These are phyloP conservation scores for Pseudocercospora musae DNA, from an alignment of 2,329 filamentous ascomycete species.

Conservation along the genomic window DNA sequence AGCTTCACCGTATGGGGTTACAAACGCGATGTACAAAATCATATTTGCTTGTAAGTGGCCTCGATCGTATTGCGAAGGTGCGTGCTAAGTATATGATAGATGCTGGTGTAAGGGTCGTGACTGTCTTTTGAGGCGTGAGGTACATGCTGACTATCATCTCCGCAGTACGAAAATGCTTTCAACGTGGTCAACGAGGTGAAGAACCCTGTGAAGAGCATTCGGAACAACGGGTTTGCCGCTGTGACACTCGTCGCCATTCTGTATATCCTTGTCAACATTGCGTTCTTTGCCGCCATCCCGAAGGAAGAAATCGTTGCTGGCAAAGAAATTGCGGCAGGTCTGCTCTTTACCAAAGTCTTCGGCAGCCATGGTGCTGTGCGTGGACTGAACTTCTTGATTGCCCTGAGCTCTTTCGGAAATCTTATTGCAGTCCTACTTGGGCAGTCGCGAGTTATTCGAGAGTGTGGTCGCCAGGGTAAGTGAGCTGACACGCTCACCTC, in stretches of 20 bases:
- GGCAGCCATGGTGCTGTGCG: conserved; percentile 48
- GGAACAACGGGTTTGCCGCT: conserved; percentile 38
- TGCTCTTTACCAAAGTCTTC: conserved; percentile 61
- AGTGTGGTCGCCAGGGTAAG: conserved; percentile 55
- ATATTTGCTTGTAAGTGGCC: conserved; percentile 38
- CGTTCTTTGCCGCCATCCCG: conserved; percentile 57
- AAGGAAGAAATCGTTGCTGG: conserved; percentile 49
- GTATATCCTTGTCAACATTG: conserved; percentile 58
- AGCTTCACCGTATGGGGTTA: conserved; percentile 49
- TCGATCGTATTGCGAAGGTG: too few relatives aligned
- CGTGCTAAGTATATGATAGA: not conserved
- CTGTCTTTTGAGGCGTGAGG: too few relatives aligned
- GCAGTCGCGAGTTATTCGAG: conserved; percentile 55
- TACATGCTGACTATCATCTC: not conserved
- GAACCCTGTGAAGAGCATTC: conserved; percentile 57
- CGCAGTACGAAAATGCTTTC: conserved; percentile 52
- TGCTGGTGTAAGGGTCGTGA: not conserved
- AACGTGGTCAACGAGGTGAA: conserved; percentile 61
- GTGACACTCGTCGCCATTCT: conserved; percentile 46
- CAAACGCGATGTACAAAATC: conserved; percentile 55
- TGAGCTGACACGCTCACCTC: not conserved
- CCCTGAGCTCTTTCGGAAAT: conserved; percentile 59
- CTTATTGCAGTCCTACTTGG: conserved; percentile 56
- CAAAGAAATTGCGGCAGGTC: conserved; percentile 53
- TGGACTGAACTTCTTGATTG: conserved; percentile 57